These are phyloP conservation scores for Tylopilus sp. DNA, from an alignment of 1,284 basidiomycete species.

Conservation along the genomic window DNA sequence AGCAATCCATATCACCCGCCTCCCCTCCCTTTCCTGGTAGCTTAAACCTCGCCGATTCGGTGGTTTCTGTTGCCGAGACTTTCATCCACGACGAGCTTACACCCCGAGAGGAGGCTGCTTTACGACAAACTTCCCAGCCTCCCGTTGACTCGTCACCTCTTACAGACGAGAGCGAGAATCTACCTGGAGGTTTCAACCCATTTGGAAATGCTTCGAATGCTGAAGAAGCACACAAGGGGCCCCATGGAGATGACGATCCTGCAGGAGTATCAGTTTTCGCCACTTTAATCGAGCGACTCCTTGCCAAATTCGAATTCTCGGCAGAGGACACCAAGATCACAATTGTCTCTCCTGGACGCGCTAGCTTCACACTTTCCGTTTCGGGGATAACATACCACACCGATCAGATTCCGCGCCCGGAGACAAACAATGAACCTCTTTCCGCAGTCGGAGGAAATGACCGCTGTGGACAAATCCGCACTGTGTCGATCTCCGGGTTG, in stretches of 20 bases:
- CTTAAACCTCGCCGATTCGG: constrained; percentile 65
- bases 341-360: constrained; percentile 55
- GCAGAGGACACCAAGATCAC: constrained; percentile 66
- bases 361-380: constrained; percentile 58
- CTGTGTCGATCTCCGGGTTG: constrained; percentile 49
- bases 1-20: constrained; percentile 13
- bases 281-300: constrained; percentile 74
- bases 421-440: constrained; percentile 10
- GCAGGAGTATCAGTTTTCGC: constrained; percentile 80
- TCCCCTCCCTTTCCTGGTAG: constrained; percentile 17
- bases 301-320: constrained; percentile 78
- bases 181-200: constrained; percentile 66
- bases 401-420: constrained; percentile 6
- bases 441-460: constrained; percentile 29
- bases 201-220: constrained; percentile 41
- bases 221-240: constrained; percentile 27
- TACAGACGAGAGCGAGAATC: constrained; percentile 36
- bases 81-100: constrained; percentile 82
- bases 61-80: constrained; percentile 74
- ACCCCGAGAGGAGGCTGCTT: constrained; percentile 61
- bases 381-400: constrained; percentile 57
- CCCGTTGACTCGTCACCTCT: constrained; percentile 33
- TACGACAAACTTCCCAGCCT: constrained; percentile 65
- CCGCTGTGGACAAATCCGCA: constrained; percentile 32
- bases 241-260: constrained; percentile 50